A percentile compares a stretch with the other conserved stretches of the same genome.
Conservation (phyloP, 768 basidiomycete species). For the Boletus barrowsii region DNA sequence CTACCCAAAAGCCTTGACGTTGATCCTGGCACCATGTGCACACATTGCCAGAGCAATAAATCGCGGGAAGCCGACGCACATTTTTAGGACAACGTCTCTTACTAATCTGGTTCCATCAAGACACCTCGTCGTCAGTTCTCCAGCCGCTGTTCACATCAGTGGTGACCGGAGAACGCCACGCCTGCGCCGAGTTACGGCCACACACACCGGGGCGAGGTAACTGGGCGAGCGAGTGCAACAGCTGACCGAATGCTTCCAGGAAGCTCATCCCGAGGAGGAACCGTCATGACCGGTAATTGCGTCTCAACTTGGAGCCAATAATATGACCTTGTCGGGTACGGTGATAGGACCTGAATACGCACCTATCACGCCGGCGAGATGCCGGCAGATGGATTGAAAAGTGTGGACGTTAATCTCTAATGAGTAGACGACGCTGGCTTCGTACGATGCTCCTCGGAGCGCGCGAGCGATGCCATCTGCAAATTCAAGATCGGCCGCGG, state of each 20-base stretch:
- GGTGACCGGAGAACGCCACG: conserved; percentile 22
- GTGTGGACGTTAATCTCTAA: conserved; percentile 24
- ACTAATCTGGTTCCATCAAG: conserved; percentile 16
- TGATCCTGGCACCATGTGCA: conserved; percentile 6
- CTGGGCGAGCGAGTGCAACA: neutral
- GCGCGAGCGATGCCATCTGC: conserved; percentile 1
- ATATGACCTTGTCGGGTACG: conserved; percentile 22
- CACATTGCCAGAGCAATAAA: conserved; percentile 20
- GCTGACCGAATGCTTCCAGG: neutral
- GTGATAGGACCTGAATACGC: conserved; percentile 2
- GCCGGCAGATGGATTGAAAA: conserved; percentile 8
- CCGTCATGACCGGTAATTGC: conserved; percentile 8
- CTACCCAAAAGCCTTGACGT: neutral
- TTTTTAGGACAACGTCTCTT: conserved; percentile 14
- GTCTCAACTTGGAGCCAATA: neutral
- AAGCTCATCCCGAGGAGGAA: neutral
- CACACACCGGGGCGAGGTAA: too few species aligned
- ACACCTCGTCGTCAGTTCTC: conserved; percentile 1
- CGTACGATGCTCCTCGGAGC: conserved; percentile 27
- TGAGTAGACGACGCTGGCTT: conserved; percentile 1
- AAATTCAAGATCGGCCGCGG: conserved; percentile 23
- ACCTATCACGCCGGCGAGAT: conserved; percentile 11
- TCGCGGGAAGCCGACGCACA: conserved; percentile 21
- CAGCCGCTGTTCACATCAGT: conserved; percentile 3
- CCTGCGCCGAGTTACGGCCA: neutral